These are phyloP conservation scores for Nematocida sp. DNA, from an alignment of 371 early-diverging fungal species.

Conservation along the genomic window DNA sequence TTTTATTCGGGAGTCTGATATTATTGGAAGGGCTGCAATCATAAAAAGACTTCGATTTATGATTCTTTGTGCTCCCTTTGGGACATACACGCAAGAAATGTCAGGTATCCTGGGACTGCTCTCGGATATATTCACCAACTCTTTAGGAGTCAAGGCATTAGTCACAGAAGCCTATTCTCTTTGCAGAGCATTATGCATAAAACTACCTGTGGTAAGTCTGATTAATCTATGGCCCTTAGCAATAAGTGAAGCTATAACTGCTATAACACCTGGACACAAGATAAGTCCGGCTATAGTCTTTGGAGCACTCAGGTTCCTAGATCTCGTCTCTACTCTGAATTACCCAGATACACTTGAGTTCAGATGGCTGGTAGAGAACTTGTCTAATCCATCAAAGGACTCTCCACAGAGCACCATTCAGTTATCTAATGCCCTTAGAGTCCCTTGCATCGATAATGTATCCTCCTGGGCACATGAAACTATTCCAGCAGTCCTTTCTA, in stretches of 20 bases:
- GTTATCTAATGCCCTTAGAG: background rate
- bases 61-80: constrained; percentile 45
- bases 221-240: constrained; percentile 53
- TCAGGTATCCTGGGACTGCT: constrained; percentile 48
- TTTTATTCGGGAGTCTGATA: constrained; percentile 53
- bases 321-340: constrained; percentile 49
- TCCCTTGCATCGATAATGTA: constrained; percentile 5
- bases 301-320: constrained; percentile 39
- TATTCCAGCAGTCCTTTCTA: background rate
- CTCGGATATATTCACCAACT: constrained; percentile 19
- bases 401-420: background rate
- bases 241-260: constrained; percentile 42
- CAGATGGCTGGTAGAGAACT: constrained; percentile 33
- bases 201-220: constrained; percentile 47
- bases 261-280: background rate
- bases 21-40: constrained; percentile 26
- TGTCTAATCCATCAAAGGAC: background rate
- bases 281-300: background rate
- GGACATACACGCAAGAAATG: constrained; percentile 34
- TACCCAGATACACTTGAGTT: constrained; percentile 48
- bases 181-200: constrained; percentile 44
- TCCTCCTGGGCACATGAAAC: background rate
- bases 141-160: background rate
- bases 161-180: constrained; percentile 46
- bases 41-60: constrained; percentile 55